phyloP scores from a whole-genome alignment of 208 protist genomes.

The Trypanosoma lewisi region DNA sequence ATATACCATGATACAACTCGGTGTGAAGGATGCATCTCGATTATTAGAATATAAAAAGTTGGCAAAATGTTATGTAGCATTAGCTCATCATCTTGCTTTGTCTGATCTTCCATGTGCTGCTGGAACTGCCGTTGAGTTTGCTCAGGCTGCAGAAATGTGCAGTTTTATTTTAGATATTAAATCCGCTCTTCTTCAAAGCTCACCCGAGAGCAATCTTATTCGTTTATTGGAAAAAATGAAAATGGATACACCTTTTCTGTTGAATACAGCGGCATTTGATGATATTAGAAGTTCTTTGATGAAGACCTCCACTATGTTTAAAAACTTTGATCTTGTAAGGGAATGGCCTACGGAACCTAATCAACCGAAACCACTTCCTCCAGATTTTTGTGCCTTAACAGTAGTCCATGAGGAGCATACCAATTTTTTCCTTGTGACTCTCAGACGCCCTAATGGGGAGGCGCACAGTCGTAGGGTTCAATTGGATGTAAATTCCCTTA shows the following conservation, averaged over 20 bases:
- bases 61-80: slow-evolving; percentile 21
- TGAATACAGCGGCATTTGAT: slow-evolving; percentile 25
- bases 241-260: slow-evolving; percentile 14
- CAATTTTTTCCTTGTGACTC: slow-evolving; percentile 37
- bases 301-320: slow-evolving; percentile 22
- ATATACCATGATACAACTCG: background rate
- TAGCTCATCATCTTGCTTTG: slow-evolving; percentile 21
- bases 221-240: slow-evolving; percentile 19
- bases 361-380: slow-evolving; percentile 13
- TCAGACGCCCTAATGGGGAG: slow-evolving; percentile 52
- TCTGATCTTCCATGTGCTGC: slow-evolving; percentile 17
- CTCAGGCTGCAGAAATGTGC: slow-evolving; percentile 32
- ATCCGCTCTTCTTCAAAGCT: slow-evolving; percentile 4
- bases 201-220: slow-evolving; percentile 21
- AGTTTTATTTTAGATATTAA: slow-evolving; percentile 25
- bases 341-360: slow-evolving; percentile 31
- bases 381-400: slow-evolving; percentile 25
- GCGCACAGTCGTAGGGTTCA: slow-evolving; percentile 36
- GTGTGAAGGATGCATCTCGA: background rate
- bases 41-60: slow-evolving; percentile 24
- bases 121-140: slow-evolving; percentile 35
- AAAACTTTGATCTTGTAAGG: slow-evolving; percentile 20
- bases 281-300: slow-evolving; percentile 12
- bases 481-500: slow-evolving; percentile 24
- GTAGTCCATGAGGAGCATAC: slow-evolving; percentile 26